Conservation (phyloP, 2,329 filamentous ascomycete genomes). For the Stemphylium lycopersici region DNA sequence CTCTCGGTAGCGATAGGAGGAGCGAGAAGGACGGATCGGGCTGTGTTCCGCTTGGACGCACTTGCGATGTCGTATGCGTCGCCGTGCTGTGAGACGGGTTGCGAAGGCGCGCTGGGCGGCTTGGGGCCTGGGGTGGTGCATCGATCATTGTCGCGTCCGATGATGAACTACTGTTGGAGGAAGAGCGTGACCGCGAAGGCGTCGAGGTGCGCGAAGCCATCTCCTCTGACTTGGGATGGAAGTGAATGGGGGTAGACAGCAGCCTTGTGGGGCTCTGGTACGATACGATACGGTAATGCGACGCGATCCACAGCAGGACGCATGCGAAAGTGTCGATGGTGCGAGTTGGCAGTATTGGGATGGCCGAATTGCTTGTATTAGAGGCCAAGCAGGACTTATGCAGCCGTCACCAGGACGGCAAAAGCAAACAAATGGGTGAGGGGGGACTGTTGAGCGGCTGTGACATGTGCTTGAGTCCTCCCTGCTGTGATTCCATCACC, state of each 20-base stretch:
- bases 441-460: conserved; percentile 11
- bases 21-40: conserved; percentile 38
- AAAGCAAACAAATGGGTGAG: neutral
- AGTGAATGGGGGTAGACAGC: conserved; percentile 6
- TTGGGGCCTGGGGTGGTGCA: conserved; percentile 31
- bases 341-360: neutral
- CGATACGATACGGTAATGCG: conserved; percentile 4
- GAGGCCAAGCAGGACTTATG: neutral
- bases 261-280: conserved; percentile 13
- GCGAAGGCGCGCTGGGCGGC: conserved; percentile 36
- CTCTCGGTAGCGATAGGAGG: conserved; percentile 45
- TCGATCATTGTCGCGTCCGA: conserved; percentile 46
- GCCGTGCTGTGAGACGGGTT: conserved; percentile 26
- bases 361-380: neutral
- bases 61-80: neutral
- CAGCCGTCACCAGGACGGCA: neutral
- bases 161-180: conserved; percentile 35
- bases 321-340: neutral
- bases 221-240: conserved; percentile 1
- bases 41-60: conserved; percentile 1
- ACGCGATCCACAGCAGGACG: neutral
- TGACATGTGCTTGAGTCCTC: conserved; percentile 8
- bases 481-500: neutral
- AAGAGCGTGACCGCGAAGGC: conserved; percentile 39
- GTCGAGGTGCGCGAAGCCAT: conserved; percentile 42